Base-by-base conservation (phyloP, 1,284 basidiomycete species). In the Cystobasidium slooffiae region DNA sequence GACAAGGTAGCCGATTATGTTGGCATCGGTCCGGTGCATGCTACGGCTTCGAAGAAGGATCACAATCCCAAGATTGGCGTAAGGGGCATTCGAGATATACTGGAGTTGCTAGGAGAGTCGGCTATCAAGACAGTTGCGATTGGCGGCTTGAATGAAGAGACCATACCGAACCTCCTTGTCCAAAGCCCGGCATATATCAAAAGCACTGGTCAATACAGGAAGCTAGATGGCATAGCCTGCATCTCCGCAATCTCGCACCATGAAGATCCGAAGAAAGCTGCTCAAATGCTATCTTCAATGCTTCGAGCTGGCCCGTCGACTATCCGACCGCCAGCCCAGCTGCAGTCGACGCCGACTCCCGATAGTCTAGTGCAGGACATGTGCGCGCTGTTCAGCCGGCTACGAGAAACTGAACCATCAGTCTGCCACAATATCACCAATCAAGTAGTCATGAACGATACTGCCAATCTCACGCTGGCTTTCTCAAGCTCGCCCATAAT, bases 191-290 rank as follows among this genome's bases (percentile, higher is more conserved):
- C 77, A 0, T 75, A 76, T 0, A 61, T 79, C 3, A 6, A 52
- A 18, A 47, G 44, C 0, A 22, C 49, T 0, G 70, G 68, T 24
- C 43, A 49, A 6, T 78, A 79, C 53, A 76, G 82, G 24, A 74
- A 84, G 0, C 83, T 95, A 20, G 89, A 92, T 77, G 95, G 96
- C 0, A 86, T 97, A 22, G 95, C 96, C 6, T 88, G 97, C 65
- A 91, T 97, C 66, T 94, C 92, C 18, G 93, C 94, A 41, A 94
- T 98, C 76, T 87, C 93, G 12, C 86, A 88, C 1, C 90, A 91
- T 0, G 61, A 73, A 0, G 84, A 88, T n/a, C 93, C 95, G 0
- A 81, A 82, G 49, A 80, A 82, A 14, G 87, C 90, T 0, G 88
- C 93, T 0, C 44, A 74, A 22, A 53, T 51, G 7, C 14, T 66